Conservation (phyloP, 2,329 filamentous ascomycete genomes). For the Ophiostoma angusticollis region DNA sequence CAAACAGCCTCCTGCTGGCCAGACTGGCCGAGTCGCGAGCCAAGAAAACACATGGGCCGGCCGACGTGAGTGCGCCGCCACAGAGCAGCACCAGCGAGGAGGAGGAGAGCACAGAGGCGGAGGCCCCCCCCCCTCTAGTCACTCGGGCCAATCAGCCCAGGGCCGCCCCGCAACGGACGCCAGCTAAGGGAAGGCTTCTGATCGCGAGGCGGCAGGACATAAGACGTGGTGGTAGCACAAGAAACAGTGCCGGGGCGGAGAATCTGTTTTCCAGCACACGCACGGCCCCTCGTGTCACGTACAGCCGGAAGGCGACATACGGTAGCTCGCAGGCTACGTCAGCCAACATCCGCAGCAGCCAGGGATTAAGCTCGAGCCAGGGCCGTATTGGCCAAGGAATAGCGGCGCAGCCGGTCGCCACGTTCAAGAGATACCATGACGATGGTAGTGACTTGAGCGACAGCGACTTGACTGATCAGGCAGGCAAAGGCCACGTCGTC, state of each 20-base stretch:
- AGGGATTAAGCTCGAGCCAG: not conserved
- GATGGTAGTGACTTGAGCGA: not conserved
- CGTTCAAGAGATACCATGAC: not conserved
- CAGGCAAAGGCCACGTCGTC: not conserved
- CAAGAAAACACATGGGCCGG: conserved; percentile 1
- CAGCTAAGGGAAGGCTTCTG: no score
- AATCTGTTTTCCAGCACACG: no score
- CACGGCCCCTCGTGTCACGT: not conserved
- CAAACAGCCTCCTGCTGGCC: not conserved
- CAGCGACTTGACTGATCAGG: not conserved
- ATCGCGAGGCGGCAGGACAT: no score
- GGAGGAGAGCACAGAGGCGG: not conserved
- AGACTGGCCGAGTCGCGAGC: not conserved
- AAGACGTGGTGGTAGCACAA: no score
- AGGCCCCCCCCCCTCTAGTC: no score
- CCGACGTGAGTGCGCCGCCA: conserved; percentile 11
- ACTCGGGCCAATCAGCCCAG: no score
- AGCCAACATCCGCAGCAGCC: no score
- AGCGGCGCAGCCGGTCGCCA: not conserved
- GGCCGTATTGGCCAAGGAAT: not conserved
- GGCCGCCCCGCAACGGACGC: no score
- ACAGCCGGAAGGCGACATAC: conserved; percentile 1
- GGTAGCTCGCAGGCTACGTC: no score
- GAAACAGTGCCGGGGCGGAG: no score
- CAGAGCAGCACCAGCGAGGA: conserved; percentile 12